Percentiles rank a stretch among this genome's conserved stretches.
phyloP scores from a whole-genome alignment of 2,329 filamentous ascomycete species.

The Chaetomium globosum region DNA sequence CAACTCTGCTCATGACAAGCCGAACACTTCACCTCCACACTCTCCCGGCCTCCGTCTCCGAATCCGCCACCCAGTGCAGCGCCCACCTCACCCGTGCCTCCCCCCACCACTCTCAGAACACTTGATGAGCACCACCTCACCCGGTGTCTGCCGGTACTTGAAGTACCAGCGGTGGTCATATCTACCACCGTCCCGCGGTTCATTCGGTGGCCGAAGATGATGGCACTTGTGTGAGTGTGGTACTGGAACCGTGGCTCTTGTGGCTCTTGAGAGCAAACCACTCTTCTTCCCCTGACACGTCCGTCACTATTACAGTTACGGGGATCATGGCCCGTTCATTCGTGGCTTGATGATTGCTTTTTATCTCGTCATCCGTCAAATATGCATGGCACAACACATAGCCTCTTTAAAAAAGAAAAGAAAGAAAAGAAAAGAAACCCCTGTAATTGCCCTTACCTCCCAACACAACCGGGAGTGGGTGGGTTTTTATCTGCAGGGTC shows the following conservation, averaged over 20 bases:
- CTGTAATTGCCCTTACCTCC: not conserved
- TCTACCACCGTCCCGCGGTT: conserved; percentile 46
- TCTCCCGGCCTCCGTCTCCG: not conserved
- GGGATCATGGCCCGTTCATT: conserved; percentile 36
- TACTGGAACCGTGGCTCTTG: conserved; percentile 30
- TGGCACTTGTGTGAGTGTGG: conserved; percentile 28
- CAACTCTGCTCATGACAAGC: not conserved
- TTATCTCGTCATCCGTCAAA: no score
- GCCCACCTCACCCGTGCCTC: conserved; percentile 25
- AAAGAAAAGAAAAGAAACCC: not conserved
- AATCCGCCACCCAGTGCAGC: conserved; percentile 31
- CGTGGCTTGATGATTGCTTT: conserved; percentile 33
- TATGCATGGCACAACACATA: no score
- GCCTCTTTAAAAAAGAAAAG: not conserved
- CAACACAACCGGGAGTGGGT: conserved; percentile 30
- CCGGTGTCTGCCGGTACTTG: conserved; percentile 46
- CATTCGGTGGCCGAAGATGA: conserved; percentile 52
- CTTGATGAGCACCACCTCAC: conserved; percentile 61
- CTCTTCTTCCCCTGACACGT: conserved; percentile 37
- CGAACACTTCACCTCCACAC: not conserved
- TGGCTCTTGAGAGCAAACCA: not conserved
- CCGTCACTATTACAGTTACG: conserved; percentile 47
- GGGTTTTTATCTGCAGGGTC: conserved; percentile 33
- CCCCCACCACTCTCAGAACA: conserved; percentile 60
- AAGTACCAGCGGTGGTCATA: no score